phyloP scores from a whole-genome alignment of 441 rosid genomes.

The Jatropha multifida region DNA sequence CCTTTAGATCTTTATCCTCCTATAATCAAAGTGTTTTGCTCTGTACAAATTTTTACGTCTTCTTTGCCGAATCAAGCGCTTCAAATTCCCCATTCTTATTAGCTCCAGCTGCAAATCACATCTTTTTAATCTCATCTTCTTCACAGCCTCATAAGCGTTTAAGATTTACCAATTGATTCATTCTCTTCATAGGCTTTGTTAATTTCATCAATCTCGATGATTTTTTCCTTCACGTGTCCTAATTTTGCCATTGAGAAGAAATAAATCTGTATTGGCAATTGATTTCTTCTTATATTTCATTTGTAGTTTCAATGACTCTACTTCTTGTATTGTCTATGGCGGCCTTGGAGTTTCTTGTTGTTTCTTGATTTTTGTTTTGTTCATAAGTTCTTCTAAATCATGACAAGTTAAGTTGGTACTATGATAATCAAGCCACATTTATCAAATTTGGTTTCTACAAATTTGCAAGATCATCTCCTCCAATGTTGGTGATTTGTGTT shows the following conservation, averaged over 20 bases:
- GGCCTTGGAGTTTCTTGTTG: constrained; percentile 51
- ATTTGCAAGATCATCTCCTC: constrained; percentile 7
- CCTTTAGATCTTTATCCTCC: constrained; percentile 39
- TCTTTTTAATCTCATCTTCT: constrained; percentile 17
- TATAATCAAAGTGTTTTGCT: constrained; percentile 37
- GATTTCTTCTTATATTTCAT: constrained; percentile 40
- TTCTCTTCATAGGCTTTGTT: constrained; percentile 41
- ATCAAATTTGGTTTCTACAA: no score
- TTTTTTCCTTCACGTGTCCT: constrained; percentile 48
- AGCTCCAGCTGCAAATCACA: constrained; percentile 71
- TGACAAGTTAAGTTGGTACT: background rate
- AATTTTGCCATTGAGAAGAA: constrained; percentile 29
- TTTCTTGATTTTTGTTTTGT: constrained; percentile 23
- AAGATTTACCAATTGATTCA: constrained; percentile 43
- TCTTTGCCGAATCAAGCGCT: constrained; percentile 54
- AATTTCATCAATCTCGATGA: constrained; percentile 32
- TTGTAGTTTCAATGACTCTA: constrained; percentile 58
- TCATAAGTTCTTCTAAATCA: no score
- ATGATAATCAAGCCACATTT: no score
- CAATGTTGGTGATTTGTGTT: constrained; percentile 17
- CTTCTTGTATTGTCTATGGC: constrained; percentile 47
- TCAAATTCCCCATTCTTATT: constrained; percentile 60
- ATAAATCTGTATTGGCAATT: constrained; percentile 13
- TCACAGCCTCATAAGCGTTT: constrained; percentile 49
- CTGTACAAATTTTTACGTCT: constrained; percentile 37